Percentiles rank a stretch among this genome's conserved stretches.
phyloP scores from a whole-genome alignment of 2,329 filamentous ascomycete species.

The Apiospora pterosperma region DNA sequence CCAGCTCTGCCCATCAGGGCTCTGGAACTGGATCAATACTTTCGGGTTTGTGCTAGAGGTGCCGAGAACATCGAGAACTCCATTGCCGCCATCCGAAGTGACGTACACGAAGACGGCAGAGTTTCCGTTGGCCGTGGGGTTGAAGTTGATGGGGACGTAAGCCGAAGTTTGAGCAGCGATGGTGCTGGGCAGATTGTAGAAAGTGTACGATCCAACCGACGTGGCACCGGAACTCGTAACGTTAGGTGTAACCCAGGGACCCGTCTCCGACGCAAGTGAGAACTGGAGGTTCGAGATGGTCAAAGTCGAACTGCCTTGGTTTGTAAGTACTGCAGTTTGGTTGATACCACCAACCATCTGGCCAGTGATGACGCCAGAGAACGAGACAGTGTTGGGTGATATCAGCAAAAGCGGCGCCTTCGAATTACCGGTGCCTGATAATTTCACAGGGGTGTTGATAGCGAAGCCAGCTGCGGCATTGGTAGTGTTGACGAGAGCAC shows the following conservation, averaged over 20 bases:
- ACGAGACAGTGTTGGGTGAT: conserved; percentile 45
- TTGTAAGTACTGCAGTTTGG: conserved; percentile 45
- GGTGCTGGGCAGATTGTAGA: conserved; percentile 41
- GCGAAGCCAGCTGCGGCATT: conserved; percentile 45
- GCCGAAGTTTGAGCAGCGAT: conserved; percentile 37
- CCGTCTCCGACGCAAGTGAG: conserved; percentile 38
- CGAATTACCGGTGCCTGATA: conserved; percentile 49
- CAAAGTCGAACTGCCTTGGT: conserved; percentile 44
- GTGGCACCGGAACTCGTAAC: conserved; percentile 29
- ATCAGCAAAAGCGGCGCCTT: conserved; percentile 41
- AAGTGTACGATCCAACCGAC: conserved; percentile 44
- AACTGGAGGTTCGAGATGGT: conserved; percentile 41
- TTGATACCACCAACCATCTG: conserved; percentile 31
- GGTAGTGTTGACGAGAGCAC: conserved; percentile 44
- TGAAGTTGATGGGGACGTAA: conserved; percentile 43
- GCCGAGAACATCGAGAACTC: conserved; percentile 44
- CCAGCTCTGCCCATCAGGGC: conserved; percentile 47
- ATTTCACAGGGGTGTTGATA: conserved; percentile 39
- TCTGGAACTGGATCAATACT: conserved; percentile 54
- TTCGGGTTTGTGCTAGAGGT: conserved; percentile 45
- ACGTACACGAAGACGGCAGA: conserved; percentile 47
- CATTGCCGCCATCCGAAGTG: conserved; percentile 44
- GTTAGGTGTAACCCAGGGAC: conserved; percentile 39
- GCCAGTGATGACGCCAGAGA: conserved; percentile 46
- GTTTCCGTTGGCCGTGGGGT: conserved; percentile 42